Evolutionary conservation across 495 filamentous ascomycete species (phyloP), one percentile per base, ranked within the genome.

Genomic region (Neurospora sp.): DNA sequence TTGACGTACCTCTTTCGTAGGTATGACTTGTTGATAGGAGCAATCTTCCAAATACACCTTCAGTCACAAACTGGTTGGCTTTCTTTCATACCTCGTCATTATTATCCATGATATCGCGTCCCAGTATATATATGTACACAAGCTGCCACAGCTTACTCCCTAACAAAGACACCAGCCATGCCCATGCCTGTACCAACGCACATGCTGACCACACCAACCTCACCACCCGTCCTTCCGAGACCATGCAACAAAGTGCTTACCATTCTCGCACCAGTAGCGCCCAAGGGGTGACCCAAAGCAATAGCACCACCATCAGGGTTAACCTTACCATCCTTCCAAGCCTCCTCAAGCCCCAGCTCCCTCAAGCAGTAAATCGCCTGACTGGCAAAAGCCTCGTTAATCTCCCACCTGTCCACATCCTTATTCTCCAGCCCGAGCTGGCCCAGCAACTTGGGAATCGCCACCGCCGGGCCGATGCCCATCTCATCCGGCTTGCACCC

Each of bases 221-320:
- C 84, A 68, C 89, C 86, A 22, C 86, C 86, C 8, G 77, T 83
- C 73, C 88, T 83, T 80, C 85, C 84, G 79, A 92, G 76, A 1
- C 87, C 88, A 70, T 89, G 89, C 76, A 97, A 79, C 61, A 97
- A 80, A 40, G 92, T 94, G 70, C 88, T 90, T 70, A 93, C 83
- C 87, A 95, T 90, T 73, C 94, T 85, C 65, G 93, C 92, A 61
- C 94, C 94, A 20, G 94, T 98, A 70, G 93, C 93, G 59, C 94
- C 94, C n/a, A 97, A 87, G 69, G 94, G 94, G 79, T 98, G 94
- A 22, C 94, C 94, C 35, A 98, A 86, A 70, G 94, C 94, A 81
- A 98, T 97, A 20, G 94, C 94, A 74, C 94, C 94, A 73, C 94
- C 94, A 72, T 96, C 94, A 12, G 94, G 94, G 82, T 98, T 98